phyloP scores from a whole-genome alignment of 495 filamentous ascomycete genomes.

The Thermothielavioides terrestris region DNA sequence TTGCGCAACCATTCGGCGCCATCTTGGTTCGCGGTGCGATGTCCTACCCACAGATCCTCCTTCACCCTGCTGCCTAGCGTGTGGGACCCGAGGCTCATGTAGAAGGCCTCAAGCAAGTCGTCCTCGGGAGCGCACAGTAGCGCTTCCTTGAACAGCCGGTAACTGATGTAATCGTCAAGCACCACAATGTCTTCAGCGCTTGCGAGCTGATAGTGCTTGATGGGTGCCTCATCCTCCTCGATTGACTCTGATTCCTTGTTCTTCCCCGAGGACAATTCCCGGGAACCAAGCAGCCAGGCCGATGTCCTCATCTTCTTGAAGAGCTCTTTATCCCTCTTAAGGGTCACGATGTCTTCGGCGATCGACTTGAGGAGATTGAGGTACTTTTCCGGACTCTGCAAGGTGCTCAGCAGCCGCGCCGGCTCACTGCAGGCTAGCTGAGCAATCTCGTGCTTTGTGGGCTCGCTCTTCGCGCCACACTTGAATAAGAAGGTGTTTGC shows the following conservation, averaged over 20 bases:
- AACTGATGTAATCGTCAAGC: conserved; percentile 78
- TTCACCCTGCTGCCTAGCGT: conserved; percentile 52
- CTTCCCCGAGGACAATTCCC: conserved; percentile 51
- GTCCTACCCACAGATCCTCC: conserved; percentile 48
- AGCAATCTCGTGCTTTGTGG: conserved; percentile 76
- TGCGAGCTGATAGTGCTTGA: conserved; percentile 69
- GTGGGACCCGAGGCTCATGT: conserved; percentile 54
- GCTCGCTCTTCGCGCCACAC: conserved; percentile 83
- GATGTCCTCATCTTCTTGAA: conserved; percentile 66
- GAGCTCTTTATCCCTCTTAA: conserved; percentile 73
- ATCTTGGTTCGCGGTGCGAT: conserved; percentile 39
- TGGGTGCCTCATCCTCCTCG: conserved; percentile 61
- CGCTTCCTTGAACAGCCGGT: conserved; percentile 70
- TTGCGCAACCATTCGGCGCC: conserved; percentile 54
- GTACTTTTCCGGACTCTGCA: conserved; percentile 78
- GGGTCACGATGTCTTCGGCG: conserved; percentile 53
- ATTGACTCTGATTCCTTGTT: conserved; percentile 38
- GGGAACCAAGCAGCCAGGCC: conserved; percentile 69
- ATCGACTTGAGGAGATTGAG: conserved; percentile 69
- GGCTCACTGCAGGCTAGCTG: conserved; percentile 69
- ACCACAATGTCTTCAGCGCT: conserved; percentile 63
- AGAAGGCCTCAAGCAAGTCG: conserved; percentile 76
- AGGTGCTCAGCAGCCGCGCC: conserved; percentile 62
- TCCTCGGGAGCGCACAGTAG: conserved; percentile 82
- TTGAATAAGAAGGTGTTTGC: conserved; percentile 82